Evolutionary conservation across 345 rosid genomes (phyloP).

Genomic region (Balakata baccata): DNA sequence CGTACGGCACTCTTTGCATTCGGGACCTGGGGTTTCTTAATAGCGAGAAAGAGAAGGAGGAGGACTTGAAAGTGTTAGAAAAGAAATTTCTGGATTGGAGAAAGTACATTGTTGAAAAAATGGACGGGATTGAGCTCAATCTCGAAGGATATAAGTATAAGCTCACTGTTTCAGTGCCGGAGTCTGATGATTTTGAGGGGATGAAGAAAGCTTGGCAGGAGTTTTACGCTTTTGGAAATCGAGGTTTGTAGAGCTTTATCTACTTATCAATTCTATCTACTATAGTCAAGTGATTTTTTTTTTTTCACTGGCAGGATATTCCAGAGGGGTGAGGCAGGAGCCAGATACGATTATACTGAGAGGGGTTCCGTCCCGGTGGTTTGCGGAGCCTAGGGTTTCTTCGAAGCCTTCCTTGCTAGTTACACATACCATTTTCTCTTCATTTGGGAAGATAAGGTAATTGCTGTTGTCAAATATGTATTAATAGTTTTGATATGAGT

Average conservation of each 20-base stretch:
- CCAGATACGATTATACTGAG: constrained; percentile 72
- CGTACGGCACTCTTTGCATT: constrained; percentile 57
- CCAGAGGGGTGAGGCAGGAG: constrained; percentile 59
- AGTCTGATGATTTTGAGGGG: constrained; percentile 61
- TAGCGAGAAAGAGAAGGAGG: constrained; percentile 33
- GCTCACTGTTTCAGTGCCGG: constrained; percentile 52
- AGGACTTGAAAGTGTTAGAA: constrained; percentile 47
- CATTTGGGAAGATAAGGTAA: constrained; percentile 82
- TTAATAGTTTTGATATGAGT: background rate
- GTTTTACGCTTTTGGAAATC: constrained; percentile 56
- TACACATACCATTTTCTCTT: constrained; percentile 78
- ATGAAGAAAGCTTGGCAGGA: constrained; percentile 85
- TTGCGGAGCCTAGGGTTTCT: constrained; percentile 89
- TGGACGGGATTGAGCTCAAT: constrained; percentile 84
- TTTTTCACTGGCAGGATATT: constrained; percentile 40
- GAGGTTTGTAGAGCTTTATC: constrained; percentile 26
- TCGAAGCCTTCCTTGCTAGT: constrained; percentile 91
- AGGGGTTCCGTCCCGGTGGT: constrained; percentile 91
- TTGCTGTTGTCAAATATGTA: background rate
- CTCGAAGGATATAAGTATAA: constrained; percentile 73
- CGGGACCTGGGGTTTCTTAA: constrained; percentile 79
- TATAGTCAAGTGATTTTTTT: background rate
- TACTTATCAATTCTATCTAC: background rate
- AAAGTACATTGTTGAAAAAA: constrained; percentile 52
- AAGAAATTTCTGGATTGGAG: constrained; percentile 86